A percentile compares a stretch with the other conserved stretches of the same genome.
Evolutionary conservation across 192 early-diverging fungal genomes (phyloP).

Genomic region (Coemansia furcata): DNA sequence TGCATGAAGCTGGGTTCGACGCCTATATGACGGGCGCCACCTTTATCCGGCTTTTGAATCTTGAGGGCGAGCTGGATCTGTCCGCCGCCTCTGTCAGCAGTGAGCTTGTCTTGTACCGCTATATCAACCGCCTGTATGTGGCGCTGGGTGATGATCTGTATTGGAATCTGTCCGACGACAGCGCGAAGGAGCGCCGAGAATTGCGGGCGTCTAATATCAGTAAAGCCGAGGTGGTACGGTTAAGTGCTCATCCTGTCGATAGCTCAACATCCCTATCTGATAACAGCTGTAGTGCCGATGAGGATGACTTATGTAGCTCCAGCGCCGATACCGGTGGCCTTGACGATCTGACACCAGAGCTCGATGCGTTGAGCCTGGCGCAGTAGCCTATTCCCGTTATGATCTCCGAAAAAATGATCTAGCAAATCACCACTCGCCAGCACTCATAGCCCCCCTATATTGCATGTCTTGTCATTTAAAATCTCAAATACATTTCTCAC

Average conservation of each 20-base stretch:
- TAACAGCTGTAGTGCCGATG: neutral
- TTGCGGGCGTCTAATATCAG: neutral
- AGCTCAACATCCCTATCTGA: neutral
- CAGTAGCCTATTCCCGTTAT: neutral
- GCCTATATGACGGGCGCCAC: constrained; percentile 84
- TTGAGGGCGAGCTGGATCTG: constrained; percentile 30
- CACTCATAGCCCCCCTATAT: neutral
- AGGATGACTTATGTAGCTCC: neutral
- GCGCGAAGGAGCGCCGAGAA: neutral
- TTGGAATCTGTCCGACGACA: constrained; percentile 14
- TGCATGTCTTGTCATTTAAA: neutral
- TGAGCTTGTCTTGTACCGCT: constrained; percentile 43
- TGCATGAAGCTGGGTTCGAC: constrained; percentile 94
- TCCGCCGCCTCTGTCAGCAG: constrained; percentile 6
- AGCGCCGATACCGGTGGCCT: neutral
- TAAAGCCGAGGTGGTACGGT: neutral
- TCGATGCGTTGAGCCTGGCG: neutral
- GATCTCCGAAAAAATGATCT: neutral
- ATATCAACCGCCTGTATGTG: constrained; percentile 42
- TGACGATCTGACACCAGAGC: neutral
- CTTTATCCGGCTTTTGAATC: constrained; percentile 66
- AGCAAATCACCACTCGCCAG: neutral
- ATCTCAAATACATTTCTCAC: neutral
- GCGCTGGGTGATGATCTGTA: constrained; percentile 6
- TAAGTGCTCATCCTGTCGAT: neutral